Conservation (phyloP, 2,329 filamentous ascomycete species). For the Tolypocladium sp. region DNA sequence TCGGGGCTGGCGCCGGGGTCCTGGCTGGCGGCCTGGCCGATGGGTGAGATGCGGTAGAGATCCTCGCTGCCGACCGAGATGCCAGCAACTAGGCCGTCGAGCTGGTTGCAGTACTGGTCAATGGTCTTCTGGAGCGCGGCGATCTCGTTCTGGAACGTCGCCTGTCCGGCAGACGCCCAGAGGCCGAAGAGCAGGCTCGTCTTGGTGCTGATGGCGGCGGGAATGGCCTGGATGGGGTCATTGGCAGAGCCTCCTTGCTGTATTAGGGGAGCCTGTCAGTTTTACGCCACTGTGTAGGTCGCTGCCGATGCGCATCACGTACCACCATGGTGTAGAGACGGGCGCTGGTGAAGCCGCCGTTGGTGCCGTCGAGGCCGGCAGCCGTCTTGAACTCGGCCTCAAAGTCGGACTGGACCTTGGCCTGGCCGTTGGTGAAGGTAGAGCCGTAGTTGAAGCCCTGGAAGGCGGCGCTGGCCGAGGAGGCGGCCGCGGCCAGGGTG, state of each 20-base stretch:
- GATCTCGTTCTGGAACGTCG: constrained; percentile 62
- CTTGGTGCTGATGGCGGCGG: constrained; percentile 72
- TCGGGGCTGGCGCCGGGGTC: constrained; percentile 54
- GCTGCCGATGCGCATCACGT: background rate
- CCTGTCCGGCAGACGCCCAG: constrained; percentile 65
- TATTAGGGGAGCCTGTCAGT: constrained; percentile 10
- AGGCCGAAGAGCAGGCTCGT: constrained; percentile 74
- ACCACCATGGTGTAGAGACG: constrained; percentile 65
- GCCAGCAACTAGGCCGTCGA: constrained; percentile 62
- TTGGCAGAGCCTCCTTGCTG: constrained; percentile 57
- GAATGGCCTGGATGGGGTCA: constrained; percentile 62
- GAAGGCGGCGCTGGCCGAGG: constrained; percentile 27
- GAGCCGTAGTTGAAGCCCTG: constrained; percentile 70
- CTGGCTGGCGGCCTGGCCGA: constrained; percentile 53
- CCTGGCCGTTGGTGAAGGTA: constrained; percentile 47
- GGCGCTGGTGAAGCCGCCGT: constrained; percentile 55
- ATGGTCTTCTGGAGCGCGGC: constrained; percentile 63
- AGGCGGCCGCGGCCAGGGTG: constrained; percentile 23
- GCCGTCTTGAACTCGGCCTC: constrained; percentile 61
- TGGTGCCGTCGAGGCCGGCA: constrained; percentile 52
- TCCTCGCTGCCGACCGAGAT: constrained; percentile 86
- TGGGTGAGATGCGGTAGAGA: constrained; percentile 70
- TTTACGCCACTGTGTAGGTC: background rate
- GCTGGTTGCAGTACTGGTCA: constrained; percentile 53
- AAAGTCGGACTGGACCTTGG: constrained; percentile 56